Evolutionary conservation across 2,329 filamentous ascomycete species (phyloP).

Genomic region (Venturia effusa): DNA sequence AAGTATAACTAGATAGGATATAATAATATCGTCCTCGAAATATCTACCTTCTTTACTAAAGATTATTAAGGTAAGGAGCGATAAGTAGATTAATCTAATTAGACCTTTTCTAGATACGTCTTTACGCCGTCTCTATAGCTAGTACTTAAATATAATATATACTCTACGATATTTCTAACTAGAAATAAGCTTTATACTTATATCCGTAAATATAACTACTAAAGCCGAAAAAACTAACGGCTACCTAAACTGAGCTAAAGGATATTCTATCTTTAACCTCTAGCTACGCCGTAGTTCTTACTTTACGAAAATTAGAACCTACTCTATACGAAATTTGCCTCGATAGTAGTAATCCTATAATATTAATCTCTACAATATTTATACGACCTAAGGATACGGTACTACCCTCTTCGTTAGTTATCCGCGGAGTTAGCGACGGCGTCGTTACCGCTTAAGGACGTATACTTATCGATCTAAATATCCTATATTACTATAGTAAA

Average conservation of each 20-base stretch:
- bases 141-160: neutral
- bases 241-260: neutral
- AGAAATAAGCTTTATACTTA: neutral
- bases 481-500: neutral
- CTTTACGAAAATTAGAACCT: no score
- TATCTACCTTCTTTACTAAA: no score
- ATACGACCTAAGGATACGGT: neutral
- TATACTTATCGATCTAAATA: neutral
- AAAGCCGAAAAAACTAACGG: neutral
- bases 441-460: neutral
- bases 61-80: no score
- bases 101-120: no score
- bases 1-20: no score
- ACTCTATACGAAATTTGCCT: neutral
- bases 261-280: neutral
- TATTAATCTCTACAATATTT: neutral
- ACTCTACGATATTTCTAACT: neutral
- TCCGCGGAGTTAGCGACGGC: neutral
- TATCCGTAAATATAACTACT: neutral
- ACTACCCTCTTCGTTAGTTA: neutral
- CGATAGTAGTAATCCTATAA: neutral
- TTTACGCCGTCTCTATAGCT: no score
- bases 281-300: no score
- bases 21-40: no score
- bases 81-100: no score